Conservation (phyloP, 1,284 basidiomycete genomes). For the Fomitopsis schrenkii region DNA sequence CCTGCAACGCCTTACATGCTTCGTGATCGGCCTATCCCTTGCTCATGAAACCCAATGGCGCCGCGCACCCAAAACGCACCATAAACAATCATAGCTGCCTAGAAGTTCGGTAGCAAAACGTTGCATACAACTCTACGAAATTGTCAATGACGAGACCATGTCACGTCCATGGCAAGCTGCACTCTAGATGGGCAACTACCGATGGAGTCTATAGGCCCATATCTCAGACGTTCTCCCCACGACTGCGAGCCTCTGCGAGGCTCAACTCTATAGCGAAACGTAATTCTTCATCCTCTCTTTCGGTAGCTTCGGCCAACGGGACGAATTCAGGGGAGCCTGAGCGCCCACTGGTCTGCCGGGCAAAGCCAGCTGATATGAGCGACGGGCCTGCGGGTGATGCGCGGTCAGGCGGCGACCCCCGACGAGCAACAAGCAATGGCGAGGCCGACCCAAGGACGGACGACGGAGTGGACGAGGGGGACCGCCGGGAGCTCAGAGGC, state of each 20-base stretch:
- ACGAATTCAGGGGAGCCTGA: neutral
- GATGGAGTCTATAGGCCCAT: too few species aligned
- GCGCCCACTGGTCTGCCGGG: neutral
- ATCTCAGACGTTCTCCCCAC: conserved; percentile 24
- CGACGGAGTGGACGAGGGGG: conserved; percentile 19
- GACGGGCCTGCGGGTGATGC: neutral
- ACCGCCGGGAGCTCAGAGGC: conserved; percentile 21
- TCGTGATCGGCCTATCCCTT: too few species aligned
- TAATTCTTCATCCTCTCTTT: conserved; percentile 23
- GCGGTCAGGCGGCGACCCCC: neutral
- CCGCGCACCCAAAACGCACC: too few species aligned
- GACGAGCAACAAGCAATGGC: neutral
- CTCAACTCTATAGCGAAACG: conserved; percentile 30
- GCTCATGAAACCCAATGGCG: too few species aligned
- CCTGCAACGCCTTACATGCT: too few species aligned
- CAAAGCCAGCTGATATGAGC: conserved; percentile 4
- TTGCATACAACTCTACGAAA: too few species aligned
- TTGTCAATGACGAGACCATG: neutral
- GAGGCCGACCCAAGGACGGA: conserved; percentile 10
- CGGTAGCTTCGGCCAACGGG: conserved; percentile 5
- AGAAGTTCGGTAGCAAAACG: too few species aligned
- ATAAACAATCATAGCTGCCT: too few species aligned
- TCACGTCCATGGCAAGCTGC: neutral
- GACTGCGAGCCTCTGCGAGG: conserved; percentile 29
- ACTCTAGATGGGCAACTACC: neutral